Conservation (phyloP, 108 stramenopile species). For the Parietichytrium sp. region DNA sequence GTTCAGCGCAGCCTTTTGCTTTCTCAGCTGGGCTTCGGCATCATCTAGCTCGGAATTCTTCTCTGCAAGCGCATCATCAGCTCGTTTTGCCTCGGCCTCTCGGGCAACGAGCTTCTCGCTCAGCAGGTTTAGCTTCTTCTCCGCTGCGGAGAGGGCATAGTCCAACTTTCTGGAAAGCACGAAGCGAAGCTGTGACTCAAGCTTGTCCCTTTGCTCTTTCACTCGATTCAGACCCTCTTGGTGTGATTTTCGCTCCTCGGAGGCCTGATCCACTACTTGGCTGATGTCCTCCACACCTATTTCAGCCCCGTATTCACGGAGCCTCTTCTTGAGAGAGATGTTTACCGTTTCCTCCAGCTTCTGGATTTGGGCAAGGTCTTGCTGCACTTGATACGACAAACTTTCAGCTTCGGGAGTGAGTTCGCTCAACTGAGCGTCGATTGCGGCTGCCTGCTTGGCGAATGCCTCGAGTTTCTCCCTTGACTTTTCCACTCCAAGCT, state of each 20-base stretch:
- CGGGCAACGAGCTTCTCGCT: conserved; percentile 60
- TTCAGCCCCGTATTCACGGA: conserved; percentile 40
- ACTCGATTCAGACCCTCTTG: conserved; percentile 75
- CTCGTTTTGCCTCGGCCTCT: conserved; percentile 47
- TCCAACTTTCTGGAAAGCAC: conserved; percentile 61
- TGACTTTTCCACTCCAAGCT: conserved; percentile 73
- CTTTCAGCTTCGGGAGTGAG: background rate
- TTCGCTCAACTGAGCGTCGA: background rate
- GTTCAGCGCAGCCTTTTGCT: conserved; percentile 64
- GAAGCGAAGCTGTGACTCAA: conserved; percentile 58
- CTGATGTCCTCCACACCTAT: conserved; percentile 77
- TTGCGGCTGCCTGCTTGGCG: conserved; percentile 48
- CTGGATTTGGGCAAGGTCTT: conserved; percentile 57
- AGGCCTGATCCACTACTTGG: conserved; percentile 77
- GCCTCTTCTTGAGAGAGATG: conserved; percentile 48
- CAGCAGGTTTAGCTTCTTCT: conserved; percentile 60
- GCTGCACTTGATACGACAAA: conserved; percentile 51
- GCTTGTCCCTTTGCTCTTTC: conserved; percentile 70
- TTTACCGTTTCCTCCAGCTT: conserved; percentile 60
- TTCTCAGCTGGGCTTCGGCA: conserved; percentile 68
- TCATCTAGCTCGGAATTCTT: conserved; percentile 67
- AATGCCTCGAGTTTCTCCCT: conserved; percentile 70
- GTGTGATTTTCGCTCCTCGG: too few relatives aligned
- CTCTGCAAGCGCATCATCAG: conserved; percentile 53
- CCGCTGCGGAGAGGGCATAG: conserved; percentile 62